Evolutionary conservation across 164 flowering plant species (phyloP).

Genomic region (Akebia trifoliata): DNA sequence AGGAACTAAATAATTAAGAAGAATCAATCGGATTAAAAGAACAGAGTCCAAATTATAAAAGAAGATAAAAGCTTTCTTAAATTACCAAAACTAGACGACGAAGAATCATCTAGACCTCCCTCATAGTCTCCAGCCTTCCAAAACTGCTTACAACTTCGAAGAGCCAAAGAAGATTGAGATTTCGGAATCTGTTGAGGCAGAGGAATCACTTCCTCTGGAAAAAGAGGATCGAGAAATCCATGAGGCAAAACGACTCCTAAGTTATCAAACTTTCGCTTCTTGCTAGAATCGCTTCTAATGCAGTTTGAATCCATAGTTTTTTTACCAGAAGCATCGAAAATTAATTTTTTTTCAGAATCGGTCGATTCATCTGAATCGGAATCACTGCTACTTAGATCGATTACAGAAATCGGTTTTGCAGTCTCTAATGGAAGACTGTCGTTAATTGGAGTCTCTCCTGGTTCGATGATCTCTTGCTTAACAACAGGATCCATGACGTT

Average conservation of each 20-base stretch:
- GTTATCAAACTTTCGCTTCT: conserved; percentile 16
- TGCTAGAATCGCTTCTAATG: not conserved
- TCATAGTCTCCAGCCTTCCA: conserved; percentile 95
- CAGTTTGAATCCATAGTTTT: conserved; percentile 9
- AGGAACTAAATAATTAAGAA: no score
- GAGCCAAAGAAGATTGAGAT: not conserved
- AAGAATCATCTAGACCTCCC: conserved; percentile 32
- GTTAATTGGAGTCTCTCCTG: not conserved
- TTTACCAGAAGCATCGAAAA: not conserved
- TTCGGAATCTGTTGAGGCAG: conserved; percentile 1
- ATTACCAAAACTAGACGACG: conserved; percentile 3
- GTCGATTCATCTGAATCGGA: not conserved
- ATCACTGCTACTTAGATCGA: conserved; percentile 21
- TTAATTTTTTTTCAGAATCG: no score
- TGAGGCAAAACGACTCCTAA: conserved; percentile 14
- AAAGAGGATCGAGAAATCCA: conserved; percentile 26
- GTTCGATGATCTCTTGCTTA: conserved; percentile 10
- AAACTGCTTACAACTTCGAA: conserved; percentile 47
- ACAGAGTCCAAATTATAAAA: no score
- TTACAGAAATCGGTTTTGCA: not conserved
- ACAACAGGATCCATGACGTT: conserved; percentile 14
- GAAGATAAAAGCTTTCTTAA: no score
- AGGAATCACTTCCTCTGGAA: conserved; percentile 15
- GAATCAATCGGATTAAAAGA: no score
- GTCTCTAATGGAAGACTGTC: not conserved